phyloP scores from a whole-genome alignment of 2,329 filamentous ascomycete genomes.

The Ophiostoma sp. region DNA sequence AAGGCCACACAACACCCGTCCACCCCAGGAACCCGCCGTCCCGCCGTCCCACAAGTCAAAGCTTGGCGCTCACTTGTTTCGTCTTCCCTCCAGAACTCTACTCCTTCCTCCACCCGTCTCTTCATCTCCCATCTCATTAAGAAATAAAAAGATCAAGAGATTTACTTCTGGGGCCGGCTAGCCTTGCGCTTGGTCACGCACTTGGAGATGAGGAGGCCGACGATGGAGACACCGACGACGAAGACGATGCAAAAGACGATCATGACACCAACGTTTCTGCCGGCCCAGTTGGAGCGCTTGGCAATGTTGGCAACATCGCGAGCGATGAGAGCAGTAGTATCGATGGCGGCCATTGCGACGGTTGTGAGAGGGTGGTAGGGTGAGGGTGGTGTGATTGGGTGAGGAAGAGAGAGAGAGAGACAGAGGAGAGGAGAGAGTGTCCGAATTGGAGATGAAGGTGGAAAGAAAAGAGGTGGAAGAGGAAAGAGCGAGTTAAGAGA shows the following conservation, averaged over 20 bases:
- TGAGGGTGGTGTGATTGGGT: constrained; percentile 17
- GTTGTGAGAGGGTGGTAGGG: not conserved
- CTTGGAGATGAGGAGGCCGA: constrained; percentile 43
- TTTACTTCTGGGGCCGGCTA: constrained; percentile 25
- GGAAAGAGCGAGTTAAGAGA: constrained; percentile 12
- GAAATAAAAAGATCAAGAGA: not conserved
- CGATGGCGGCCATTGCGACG: constrained; percentile 37
- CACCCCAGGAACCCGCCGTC: not conserved
- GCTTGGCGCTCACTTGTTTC: not conserved
- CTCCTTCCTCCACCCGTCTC: not conserved
- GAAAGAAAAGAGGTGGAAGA: constrained; percentile 8
- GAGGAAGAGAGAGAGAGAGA: constrained; percentile 4
- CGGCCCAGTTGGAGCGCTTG: constrained; percentile 56
- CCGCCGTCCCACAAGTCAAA: not conserved
- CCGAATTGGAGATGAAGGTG: constrained; percentile 19
- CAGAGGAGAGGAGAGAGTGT: constrained; percentile 5
- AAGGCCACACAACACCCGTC: constrained; percentile 24
- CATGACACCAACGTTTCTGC: constrained; percentile 53
- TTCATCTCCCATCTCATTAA: not conserved
- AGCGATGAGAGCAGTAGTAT: constrained; percentile 31
- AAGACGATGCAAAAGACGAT: constrained; percentile 59
- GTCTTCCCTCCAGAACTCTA: not conserved
- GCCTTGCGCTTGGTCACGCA: constrained; percentile 33
- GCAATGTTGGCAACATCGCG: constrained; percentile 40
- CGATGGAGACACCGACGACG: constrained; percentile 47